Evolutionary conservation across 441 rosid species (phyloP).

Genomic region (Eutrema salsugineum): DNA sequence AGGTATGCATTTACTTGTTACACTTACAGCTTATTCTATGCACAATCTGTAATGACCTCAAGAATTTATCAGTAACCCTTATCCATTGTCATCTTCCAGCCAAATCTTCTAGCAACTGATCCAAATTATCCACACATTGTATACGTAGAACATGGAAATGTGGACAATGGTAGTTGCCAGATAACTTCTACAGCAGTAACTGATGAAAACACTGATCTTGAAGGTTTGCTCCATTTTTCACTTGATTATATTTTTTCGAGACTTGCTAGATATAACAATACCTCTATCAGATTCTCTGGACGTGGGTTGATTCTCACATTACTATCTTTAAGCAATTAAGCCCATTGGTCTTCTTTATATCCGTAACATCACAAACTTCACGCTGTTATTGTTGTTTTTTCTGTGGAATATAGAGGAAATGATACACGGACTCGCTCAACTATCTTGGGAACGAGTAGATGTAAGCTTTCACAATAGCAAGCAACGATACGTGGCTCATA

Average conservation of each 20-base stretch:
- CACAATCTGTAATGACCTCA: neutral
- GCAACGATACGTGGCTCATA: slow-evolving; percentile 79
- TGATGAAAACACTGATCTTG: slow-evolving; percentile 49
- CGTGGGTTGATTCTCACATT: neutral
- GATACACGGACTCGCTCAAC: slow-evolving; percentile 76
- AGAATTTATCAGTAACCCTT: slow-evolving; percentile 11
- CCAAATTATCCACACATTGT: slow-evolving; percentile 83
- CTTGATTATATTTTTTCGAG: neutral
- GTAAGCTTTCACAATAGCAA: slow-evolving; percentile 85
- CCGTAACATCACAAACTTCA: neutral
- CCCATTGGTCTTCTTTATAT: neutral
- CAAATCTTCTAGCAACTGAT: slow-evolving; percentile 58
- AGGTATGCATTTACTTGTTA: slow-evolving; percentile 33
- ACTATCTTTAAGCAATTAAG: neutral
- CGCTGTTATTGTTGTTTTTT: neutral
- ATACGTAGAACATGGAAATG: slow-evolving; percentile 42
- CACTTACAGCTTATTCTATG: neutral
- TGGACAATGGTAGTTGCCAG: slow-evolving; percentile 17
- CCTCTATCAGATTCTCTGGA: neutral
- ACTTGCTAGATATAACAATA: neutral
- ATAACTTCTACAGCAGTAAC: slow-evolving; percentile 29
- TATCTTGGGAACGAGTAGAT: slow-evolving; percentile 89
- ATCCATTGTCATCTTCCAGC: slow-evolving; percentile 41
- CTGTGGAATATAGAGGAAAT: slow-evolving; percentile 60
- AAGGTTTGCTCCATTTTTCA: slow-evolving; percentile 48